Evolutionary conservation across 2,329 filamentous ascomycete species (phyloP).

Genomic region (Raffaelea arxii): DNA sequence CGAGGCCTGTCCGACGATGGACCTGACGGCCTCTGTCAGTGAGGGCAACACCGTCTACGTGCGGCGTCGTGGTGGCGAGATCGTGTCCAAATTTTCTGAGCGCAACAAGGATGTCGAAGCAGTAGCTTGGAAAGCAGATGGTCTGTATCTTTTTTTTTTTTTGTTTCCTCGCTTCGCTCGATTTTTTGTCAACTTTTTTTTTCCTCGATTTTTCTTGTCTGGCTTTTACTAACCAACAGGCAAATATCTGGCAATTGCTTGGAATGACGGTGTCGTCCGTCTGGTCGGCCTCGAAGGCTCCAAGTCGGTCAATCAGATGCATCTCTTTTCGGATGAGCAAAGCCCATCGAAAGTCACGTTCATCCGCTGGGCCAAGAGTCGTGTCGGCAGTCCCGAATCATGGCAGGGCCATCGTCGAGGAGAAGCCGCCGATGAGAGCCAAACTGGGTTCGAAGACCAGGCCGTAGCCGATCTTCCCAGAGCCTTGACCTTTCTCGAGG

Average conservation of each 20-base stretch:
- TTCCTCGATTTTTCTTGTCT: background rate
- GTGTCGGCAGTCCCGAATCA: slow-evolving; percentile 21
- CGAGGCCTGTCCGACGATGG: slow-evolving; percentile 74
- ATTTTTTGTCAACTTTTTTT: background rate
- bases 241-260: slow-evolving; percentile 71
- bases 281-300: slow-evolving; percentile 71
- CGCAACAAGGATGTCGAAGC: slow-evolving; percentile 33
- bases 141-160: slow-evolving; percentile 28
- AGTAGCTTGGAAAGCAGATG: slow-evolving; percentile 58
- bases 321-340: slow-evolving; percentile 33
- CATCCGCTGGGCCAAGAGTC: slow-evolving; percentile 43
- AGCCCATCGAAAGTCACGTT: slow-evolving; percentile 34
- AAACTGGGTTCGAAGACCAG: no score
- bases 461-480: slow-evolving; percentile 51
- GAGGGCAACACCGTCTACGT: slow-evolving; percentile 57
- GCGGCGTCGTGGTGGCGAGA: slow-evolving; percentile 68
- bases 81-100: slow-evolving; percentile 38
- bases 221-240: slow-evolving; percentile 29
- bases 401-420: slow-evolving; percentile 22
- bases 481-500: slow-evolving; percentile 64
- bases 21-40: slow-evolving; percentile 68
- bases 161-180: slow-evolving; percentile 14
- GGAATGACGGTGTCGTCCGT: slow-evolving; percentile 70
- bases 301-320: slow-evolving; percentile 68
- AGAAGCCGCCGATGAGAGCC: slow-evolving; percentile 16